Base-by-base conservation (phyloP, 192 early-diverging fungal species). In the Backusella macrospora region DNA sequence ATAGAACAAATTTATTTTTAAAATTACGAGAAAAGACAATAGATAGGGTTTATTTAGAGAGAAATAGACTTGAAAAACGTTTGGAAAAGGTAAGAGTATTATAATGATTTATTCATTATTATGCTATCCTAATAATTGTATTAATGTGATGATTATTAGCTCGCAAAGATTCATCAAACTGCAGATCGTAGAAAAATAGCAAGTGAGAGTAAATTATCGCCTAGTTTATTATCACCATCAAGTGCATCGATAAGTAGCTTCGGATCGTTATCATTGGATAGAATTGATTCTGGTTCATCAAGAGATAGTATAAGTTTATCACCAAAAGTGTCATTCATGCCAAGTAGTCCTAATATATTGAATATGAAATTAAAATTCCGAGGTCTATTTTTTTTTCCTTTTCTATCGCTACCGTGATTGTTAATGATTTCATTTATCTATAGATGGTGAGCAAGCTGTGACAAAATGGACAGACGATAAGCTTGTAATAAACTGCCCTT, bases 11-110 rank as follows among this genome's bases (percentile, higher is more conserved):
- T 6, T 71, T 74, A 7, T 92, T 92, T 78, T 73, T 78, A 29
- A 82, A 81, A 40, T 64, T 78, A 65, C 83, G 91, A 45, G 74
- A 73, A 29, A 82, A 81, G 55, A 85, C 86, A 5, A 82, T 87
- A 4, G 88, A 87, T 45, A 79, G 80, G 10, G 85, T 88, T 6
- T 87, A 88, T 59, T 73, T 94, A 45, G 92, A 92, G 68, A 85
- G 86, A 3, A 94, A 92, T 67, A 82, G 90, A 26, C 79, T 92
- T 2, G 91, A 92, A 74, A 89, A 91, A 76, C 85, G 92, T 1
- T 78, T 94, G 26, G 92, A 94, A 79, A 87, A 89, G 69, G 83
- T 93, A 52, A 78, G 78, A 75, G 39, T 62, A 26, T 9, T 18
- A 18, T 18, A 26, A 48, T 47, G 47, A 47, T 39, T 18, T 7